Evolutionary conservation across 257 asterid species (phyloP), one percentile per base, ranked within the genome.

Genomic region (Salvia miltiorrhiza): DNA sequence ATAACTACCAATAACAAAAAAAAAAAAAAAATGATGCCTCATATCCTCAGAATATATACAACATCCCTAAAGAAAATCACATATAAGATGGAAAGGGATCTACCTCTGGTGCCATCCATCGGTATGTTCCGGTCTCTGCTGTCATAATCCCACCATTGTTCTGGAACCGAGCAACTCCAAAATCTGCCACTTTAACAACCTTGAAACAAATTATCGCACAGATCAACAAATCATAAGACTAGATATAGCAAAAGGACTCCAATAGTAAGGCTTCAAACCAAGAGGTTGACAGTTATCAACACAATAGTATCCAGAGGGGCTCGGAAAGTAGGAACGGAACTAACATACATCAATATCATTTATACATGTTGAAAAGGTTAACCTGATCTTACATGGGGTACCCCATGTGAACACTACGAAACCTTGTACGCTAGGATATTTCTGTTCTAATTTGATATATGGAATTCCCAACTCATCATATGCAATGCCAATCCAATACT

Each of bases 91-190:
- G 62, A 63, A 52, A 20, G 56, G n/a, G 35, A 33, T 48, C 14
- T 73, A 90, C 99, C 99, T 93, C 99, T 48, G 99, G 97, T 71
- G 99, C 97, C 99, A 93, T 93, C 98, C 98, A 93, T 57, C 97
- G 83, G 73, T 93, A 93, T 37, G 98, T 93, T 70, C 98, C 98
- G 16, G 99, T 93, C 84, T 93, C 99, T 26, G 97, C 99, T 50
- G 99, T 93, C 99, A 93, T 93, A 62, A 89, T 93, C 50, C 99
- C 99, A 58, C 96, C 92, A 56, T 76, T 84, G 72, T 78, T 76
- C 82, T 90, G 96, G 80, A 93, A 95, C 70, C 97, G 88, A 66
- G 99, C 95, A 78, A 93, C 96, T 67, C 99, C 99, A 77, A 93
- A 90, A 80, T 93, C 99, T 52, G 96, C 99, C 80, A 93, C 97